Evolutionary conservation across 129 eudicot genomes (phyloP), one percentile per base, ranked within the genome.

Genomic region (Daucus carota): DNA sequence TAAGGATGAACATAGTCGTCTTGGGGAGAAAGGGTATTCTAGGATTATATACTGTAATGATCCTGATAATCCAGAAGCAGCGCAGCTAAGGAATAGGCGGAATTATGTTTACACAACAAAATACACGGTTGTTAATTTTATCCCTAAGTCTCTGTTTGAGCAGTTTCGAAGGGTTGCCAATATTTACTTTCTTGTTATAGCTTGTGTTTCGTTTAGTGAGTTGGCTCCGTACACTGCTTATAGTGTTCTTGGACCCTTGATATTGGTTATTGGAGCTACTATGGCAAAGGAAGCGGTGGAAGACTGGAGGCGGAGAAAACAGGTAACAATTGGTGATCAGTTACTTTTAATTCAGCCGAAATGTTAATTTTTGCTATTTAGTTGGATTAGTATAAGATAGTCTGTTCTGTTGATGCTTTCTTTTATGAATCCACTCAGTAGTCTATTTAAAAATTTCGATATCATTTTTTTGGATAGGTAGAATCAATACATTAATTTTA

Each of bases 121-220:
- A 82, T 93, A 93, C 57, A 93, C 93, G 6, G 97, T 91, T 38
- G 45, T 84, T n/a, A 93, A 91, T 87, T 93, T 93, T 75, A 72
- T 93, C 32, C 97, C 97, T 0, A 93, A 93, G 79, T 87, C 96
- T 7, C 79, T 93, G 86, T 89, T 93, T 83, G 98, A 93, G 96
- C 98, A 93, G 77, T 93, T 93, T 86, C 84, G 98, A 82, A 72
- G 98, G 50, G 98, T 93, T 59, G 98, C 98, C 24, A 93, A 93
- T 79, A 77, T 91, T 44, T 93, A 93, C 75, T 93, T 93, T 81
- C 88, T 93, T 77, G 89, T 93, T 77, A 92, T 89, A 36, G 98
- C 98, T 70, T 89, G 85, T 84, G 97, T 93, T 32, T 91, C 97
- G 4, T 94, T 87, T 85, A 94, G 96, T 81, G 92, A 93, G 0